Percentiles rank a stretch among this genome's conserved stretches.
phyloP scores from a whole-genome alignment of 2,329 filamentous ascomycete genomes.

The Pseudogymnoascus sp. region DNA sequence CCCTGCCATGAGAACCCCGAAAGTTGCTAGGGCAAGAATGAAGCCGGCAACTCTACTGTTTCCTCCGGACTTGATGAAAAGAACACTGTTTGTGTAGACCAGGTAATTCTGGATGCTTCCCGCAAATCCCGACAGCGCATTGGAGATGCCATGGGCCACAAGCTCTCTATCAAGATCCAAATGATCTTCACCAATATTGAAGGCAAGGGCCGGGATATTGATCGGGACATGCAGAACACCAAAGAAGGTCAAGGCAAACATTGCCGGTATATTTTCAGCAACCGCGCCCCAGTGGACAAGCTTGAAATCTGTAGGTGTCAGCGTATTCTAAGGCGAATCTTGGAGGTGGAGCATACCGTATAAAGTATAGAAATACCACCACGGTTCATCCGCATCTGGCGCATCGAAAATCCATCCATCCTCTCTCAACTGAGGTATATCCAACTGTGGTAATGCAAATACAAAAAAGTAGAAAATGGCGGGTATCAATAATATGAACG shows the following conservation, averaged over 20 bases:
- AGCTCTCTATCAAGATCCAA: conserved; percentile 85
- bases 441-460: conserved; percentile 56
- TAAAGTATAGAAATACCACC: conserved; percentile 96
- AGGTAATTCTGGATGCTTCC: conserved; percentile 96
- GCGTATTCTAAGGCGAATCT: conserved; percentile 14
- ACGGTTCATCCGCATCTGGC: conserved; percentile 76
- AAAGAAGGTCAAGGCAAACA: conserved; percentile 96
- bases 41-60: conserved; percentile 79
- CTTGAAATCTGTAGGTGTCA: conserved; percentile 54
- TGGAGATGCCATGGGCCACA: conserved; percentile 86
- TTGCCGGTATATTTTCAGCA: conserved; percentile 77
- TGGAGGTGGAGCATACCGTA: conserved; percentile 57
- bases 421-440: conserved; percentile 58
- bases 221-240: conserved; percentile 95
- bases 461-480: conserved; percentile 73
- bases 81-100: conserved; percentile 94
- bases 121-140: conserved; percentile 74
- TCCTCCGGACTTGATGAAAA: conserved; percentile 90
- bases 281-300: conserved; percentile 79
- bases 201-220: conserved; percentile 88
- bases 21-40: conserved; percentile 72
- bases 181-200: conserved; percentile 87
- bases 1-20: conserved; percentile 74
- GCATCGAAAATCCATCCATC: conserved; percentile 88
- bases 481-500: conserved; percentile 76